phyloP scores from a whole-genome alignment of 1,139 yeast species.

The Candida buenavistaensis region DNA sequence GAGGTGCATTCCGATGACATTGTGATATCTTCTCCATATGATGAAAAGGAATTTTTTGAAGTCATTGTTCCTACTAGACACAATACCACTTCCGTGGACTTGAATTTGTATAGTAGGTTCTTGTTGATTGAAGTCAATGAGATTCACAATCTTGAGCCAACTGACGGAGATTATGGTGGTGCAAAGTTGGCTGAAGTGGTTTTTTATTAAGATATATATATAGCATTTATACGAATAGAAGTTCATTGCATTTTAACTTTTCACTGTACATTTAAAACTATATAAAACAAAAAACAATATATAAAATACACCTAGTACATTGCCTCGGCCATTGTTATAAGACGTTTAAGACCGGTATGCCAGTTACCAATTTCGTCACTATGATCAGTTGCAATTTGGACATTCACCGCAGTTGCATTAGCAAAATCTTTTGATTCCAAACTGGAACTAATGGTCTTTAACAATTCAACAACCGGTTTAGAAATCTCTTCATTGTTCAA shows the following conservation, averaged over 20 bases:
- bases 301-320: constrained; percentile 20
- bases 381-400: constrained; percentile 63
- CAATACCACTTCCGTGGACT: constrained; percentile 47
- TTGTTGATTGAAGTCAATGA: constrained; percentile 54
- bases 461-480: constrained; percentile 52
- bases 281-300: neutral
- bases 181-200: constrained; percentile 59
- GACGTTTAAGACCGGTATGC: constrained; percentile 90
- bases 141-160: constrained; percentile 35
- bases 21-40: constrained; percentile 46
- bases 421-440: constrained; percentile 56
- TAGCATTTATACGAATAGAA: neutral
- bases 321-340: constrained; percentile 74
- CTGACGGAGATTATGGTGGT: constrained; percentile 42
- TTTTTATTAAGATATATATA: constrained; percentile 21
- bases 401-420: constrained; percentile 57
- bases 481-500: constrained; percentile 73
- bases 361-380: constrained; percentile 85
- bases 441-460: constrained; percentile 52
- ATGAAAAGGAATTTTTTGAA: constrained; percentile 25
- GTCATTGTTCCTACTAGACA: constrained; percentile 43
- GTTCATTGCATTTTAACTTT: neutral
- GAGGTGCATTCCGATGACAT: constrained; percentile 34
- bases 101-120: constrained; percentile 39
- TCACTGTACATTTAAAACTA: too few relatives aligned